phyloP scores from a whole-genome alignment of 257 asterid genomes.

The Nicotiana sylvestris region DNA sequence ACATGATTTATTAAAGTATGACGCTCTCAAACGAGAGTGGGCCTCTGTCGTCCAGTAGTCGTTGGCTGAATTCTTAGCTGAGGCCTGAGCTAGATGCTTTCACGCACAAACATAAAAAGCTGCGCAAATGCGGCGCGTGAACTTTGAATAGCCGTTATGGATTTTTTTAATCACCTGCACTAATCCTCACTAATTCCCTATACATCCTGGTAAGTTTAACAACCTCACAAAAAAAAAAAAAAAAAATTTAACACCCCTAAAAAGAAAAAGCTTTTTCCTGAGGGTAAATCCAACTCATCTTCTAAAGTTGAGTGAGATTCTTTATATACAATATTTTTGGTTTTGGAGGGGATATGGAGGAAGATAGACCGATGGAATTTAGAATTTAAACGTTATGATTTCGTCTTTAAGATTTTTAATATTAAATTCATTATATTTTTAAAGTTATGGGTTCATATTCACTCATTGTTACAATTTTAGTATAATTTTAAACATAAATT shows the following conservation, averaged over 20 bases:
- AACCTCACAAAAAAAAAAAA: too few species aligned
- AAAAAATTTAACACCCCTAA: too few species aligned
- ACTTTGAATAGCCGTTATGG: neutral
- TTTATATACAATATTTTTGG: neutral
- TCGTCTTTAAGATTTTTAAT: too few species aligned
- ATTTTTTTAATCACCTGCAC: neutral
- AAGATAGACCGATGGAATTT: too few species aligned
- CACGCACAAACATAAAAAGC: constrained; percentile 19
- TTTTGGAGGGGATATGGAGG: too few species aligned
- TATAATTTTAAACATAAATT: too few species aligned
- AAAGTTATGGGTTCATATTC: too few species aligned
- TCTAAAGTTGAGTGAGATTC: neutral
- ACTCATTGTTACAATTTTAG: too few species aligned
- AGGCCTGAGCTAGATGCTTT: neutral
- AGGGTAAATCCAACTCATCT: neutral
- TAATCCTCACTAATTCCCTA: neutral
- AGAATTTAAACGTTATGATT: too few species aligned
- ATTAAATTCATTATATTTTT: too few species aligned
- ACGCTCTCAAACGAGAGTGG: neutral
- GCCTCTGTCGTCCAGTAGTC: neutral
- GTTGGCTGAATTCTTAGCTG: neutral
- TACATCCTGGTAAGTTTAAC: neutral
- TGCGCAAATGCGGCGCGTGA: constrained; percentile 22
- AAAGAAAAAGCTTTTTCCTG: neutral
- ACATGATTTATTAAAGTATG: neutral